These are phyloP conservation scores for Epithele typhae DNA, from an alignment of 768 basidiomycete genomes.

Conservation along the genomic window DNA sequence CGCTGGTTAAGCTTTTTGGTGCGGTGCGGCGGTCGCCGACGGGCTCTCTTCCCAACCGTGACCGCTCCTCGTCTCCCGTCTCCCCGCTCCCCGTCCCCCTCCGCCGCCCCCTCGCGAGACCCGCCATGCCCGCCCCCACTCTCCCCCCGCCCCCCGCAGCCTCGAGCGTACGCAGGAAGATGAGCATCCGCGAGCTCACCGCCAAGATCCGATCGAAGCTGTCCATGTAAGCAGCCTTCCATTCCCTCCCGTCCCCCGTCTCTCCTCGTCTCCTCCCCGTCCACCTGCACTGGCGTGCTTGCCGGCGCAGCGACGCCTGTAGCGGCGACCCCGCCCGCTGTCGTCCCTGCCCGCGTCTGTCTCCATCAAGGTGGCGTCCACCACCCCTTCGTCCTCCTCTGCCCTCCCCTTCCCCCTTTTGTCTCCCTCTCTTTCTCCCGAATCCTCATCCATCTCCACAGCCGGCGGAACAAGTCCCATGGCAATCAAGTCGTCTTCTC, in stretches of 20 bases:
- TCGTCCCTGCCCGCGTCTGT: no score
- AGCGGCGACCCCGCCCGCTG: no score
- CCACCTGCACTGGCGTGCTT: no score
- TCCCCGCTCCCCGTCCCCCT: neutral
- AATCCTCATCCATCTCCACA: neutral
- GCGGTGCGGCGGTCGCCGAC: neutral
- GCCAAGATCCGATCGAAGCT: conserved; percentile 11
- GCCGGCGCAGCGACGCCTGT: no score
- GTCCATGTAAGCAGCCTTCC: conserved; percentile 1
- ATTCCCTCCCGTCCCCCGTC: neutral
- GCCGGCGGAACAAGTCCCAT: conserved; percentile 7
- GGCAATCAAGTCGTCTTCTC: neutral
- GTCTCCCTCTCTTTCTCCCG: neutral
- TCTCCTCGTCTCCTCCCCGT: neutral
- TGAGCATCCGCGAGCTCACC: conserved; percentile 1
- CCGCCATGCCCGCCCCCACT: neutral
- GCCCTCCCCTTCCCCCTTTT: neutral
- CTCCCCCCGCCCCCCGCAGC: neutral
- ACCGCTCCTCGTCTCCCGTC: conserved; percentile 2
- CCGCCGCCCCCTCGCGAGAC: neutral
- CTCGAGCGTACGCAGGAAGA: neutral
- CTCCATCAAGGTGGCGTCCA: neutral
- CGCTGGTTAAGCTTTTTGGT: conserved; percentile 16
- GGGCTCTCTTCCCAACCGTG: neutral
- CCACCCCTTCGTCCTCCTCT: neutral